Evolutionary conservation across 2,329 filamentous ascomycete genomes (phyloP).

Genomic region (Arachnomyces sp.): DNA sequence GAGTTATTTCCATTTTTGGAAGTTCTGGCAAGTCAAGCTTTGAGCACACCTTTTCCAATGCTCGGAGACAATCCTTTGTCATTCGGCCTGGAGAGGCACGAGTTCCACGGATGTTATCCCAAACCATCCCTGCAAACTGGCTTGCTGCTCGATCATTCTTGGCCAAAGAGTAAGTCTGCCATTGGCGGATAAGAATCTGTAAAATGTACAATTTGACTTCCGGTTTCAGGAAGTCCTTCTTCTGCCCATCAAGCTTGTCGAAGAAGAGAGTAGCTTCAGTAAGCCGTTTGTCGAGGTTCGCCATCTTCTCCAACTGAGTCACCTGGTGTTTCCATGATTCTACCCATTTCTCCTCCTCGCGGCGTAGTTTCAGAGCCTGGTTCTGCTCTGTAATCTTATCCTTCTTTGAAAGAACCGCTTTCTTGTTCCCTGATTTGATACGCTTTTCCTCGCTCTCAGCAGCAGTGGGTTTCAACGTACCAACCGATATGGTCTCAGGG

Average conservation of each 20-base stretch:
- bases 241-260: slow-evolving; percentile 9
- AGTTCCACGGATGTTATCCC: slow-evolving; percentile 8
- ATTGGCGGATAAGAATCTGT: slow-evolving; percentile 3
- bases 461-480: slow-evolving; percentile 21
- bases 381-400: slow-evolving; percentile 10
- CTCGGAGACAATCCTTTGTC: slow-evolving; percentile 31
- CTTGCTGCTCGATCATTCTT: background rate
- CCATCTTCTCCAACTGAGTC: slow-evolving; percentile 11
- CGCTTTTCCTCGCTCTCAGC: slow-evolving; percentile 29
- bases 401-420: slow-evolving; percentile 9
- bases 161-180: background rate
- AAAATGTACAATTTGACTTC: slow-evolving; percentile 14
- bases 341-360: slow-evolving; percentile 10
- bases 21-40: slow-evolving; percentile 9
- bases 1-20: background rate
- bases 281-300: slow-evolving; percentile 7
- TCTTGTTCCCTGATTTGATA: slow-evolving; percentile 11
- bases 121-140: background rate
- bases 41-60: slow-evolving; percentile 39
- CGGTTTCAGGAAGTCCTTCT: slow-evolving; percentile 8
- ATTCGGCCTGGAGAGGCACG: slow-evolving; percentile 9
- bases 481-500: slow-evolving; percentile 52
- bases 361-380: slow-evolving; percentile 6
- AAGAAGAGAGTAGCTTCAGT: slow-evolving; percentile 11
- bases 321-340: slow-evolving; percentile 14